These are phyloP conservation scores for Penicillium canescens DNA, from an alignment of 495 filamentous ascomycete species.

Conservation along the genomic window DNA sequence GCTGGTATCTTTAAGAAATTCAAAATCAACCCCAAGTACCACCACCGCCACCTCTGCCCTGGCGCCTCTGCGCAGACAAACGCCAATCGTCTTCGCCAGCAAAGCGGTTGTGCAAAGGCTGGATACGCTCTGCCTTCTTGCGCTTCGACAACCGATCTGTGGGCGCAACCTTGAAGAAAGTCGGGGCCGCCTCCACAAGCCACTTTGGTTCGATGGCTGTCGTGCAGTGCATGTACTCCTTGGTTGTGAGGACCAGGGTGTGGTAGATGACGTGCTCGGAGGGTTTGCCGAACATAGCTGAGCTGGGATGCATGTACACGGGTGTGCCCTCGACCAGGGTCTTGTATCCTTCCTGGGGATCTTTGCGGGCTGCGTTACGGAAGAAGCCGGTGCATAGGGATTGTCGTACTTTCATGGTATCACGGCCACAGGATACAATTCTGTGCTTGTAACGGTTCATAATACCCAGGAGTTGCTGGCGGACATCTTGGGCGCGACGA, in stretches of 20 bases:
- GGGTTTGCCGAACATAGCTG: constrained; percentile 91
- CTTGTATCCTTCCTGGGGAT: constrained; percentile 95
- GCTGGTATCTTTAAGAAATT: constrained; percentile 2
- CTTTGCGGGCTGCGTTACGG: constrained; percentile 91
- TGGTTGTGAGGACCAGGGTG: constrained; percentile 82
- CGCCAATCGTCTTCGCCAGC: constrained; percentile 93
- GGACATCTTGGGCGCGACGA: constrained; percentile 85
- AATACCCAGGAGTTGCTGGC: constrained; percentile 88
- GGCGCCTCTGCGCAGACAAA: constrained; percentile 81
- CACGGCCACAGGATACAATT: constrained; percentile 78
- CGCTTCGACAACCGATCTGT: constrained; percentile 86
- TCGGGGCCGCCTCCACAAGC: constrained; percentile 90
- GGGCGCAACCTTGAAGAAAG: constrained; percentile 96
- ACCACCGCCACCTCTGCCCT: constrained; percentile 85
- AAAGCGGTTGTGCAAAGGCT: constrained; percentile 91
- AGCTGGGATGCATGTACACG: constrained; percentile 89
- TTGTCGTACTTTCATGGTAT: constrained; percentile 86
- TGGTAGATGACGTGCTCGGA: constrained; percentile 96
- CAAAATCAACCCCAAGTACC: constrained; percentile 87
- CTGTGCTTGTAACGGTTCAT: constrained; percentile 85
- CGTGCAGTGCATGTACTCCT: constrained; percentile 96
- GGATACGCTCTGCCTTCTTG: constrained; percentile 91
- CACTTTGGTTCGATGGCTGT: constrained; percentile 91
- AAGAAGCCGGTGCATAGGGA: constrained; percentile 94
- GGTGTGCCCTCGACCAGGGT: constrained; percentile 93